A percentile compares a stretch with the other conserved stretches of the same genome.
Evolutionary conservation across 208 protist species (phyloP).

Genomic region (Acanthamoeba culbertsoni): DNA sequence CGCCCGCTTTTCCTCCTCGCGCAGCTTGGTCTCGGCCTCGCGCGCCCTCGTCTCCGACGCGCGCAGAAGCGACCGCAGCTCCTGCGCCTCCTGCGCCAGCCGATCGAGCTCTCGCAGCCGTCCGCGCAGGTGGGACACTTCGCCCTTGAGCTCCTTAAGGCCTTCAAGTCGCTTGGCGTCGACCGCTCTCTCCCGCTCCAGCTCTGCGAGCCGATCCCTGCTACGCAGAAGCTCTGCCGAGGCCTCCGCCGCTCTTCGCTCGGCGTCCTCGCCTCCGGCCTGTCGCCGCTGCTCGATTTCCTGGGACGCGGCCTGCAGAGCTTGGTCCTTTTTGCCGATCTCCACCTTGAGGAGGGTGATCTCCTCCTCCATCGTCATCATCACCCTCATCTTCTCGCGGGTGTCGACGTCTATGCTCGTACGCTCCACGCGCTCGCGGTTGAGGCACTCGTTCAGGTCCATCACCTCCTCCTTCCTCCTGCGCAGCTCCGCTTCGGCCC

Average conservation of each 20-base stretch:
- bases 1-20: background rate
- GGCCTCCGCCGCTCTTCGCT: background rate
- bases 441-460: background rate
- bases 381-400: background rate
- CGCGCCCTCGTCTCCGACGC: background rate
- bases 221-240: background rate
- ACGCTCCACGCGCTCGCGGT: background rate
- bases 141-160: background rate
- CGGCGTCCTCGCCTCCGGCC: too few species aligned
- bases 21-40: slow-evolving; percentile 6
- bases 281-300: background rate
- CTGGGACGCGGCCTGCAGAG: background rate
- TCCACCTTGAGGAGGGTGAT: background rate
- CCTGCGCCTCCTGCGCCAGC: background rate
- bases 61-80: background rate
- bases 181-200: background rate
- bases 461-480: background rate
- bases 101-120: background rate
- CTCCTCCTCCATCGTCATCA: background rate
- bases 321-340: background rate
- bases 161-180: background rate
- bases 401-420: background rate
- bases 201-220: background rate
- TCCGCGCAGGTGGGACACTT: background rate
- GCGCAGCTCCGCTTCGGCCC: background rate